Evolutionary conservation across 768 basidiomycete species (phyloP).

Genomic region (Psilocybe sp.): DNA sequence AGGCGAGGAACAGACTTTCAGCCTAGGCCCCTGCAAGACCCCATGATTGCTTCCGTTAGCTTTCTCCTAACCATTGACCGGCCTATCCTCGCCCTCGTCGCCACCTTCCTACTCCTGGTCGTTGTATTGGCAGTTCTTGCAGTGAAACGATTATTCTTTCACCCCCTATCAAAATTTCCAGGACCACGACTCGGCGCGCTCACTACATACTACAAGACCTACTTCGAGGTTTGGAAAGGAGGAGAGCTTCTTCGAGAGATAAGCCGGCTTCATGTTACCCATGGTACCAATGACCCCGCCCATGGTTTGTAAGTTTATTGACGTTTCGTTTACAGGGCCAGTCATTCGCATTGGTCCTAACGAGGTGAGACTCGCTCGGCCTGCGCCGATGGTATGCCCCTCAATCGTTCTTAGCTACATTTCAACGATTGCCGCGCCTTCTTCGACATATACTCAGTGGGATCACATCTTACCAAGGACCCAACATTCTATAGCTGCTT

Average conservation of each 20-base stretch:
- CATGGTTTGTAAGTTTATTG: not conserved
- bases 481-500: conserved; percentile 34
- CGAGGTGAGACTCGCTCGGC: conserved; percentile 23
- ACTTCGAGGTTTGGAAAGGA: conserved; percentile 30
- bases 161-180: conserved; percentile 31
- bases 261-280: conserved; percentile 25
- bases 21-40: no score
- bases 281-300: conserved; percentile 23
- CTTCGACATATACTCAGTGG: conserved; percentile 31
- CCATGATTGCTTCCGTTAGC: no score
- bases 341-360: conserved; percentile 39
- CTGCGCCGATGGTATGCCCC: not conserved
- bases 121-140: conserved; percentile 10
- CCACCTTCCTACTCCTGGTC: not conserved
- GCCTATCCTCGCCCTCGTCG: no score
- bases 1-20: no score
- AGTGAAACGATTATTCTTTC: conserved; percentile 26
- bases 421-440: conserved; percentile 33
- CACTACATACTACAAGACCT: conserved; percentile 29
- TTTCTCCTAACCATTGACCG: no score
- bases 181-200: conserved; percentile 32
- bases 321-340: conserved; percentile 22
- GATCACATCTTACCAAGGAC: conserved; percentile 37
- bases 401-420: conserved; percentile 28
- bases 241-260: conserved; percentile 31